Evolutionary conservation across 805 yeast genomes (phyloP).

Genomic region (Pichia rugopelliculosa): DNA sequence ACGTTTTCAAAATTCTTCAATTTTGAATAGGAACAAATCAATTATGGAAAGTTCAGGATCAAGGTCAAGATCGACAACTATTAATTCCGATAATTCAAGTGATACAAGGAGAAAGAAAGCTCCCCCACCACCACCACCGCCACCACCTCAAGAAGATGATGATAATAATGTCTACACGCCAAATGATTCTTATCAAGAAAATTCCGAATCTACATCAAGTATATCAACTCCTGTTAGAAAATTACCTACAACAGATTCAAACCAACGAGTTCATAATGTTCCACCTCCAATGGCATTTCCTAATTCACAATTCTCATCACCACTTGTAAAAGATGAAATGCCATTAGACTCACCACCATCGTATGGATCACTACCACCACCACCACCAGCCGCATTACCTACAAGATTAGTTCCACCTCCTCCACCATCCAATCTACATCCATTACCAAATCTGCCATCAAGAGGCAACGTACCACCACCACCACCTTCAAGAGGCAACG

Average conservation of each 20-base stretch:
- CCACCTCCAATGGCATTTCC: slow-evolving; percentile 15
- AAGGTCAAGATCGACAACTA: slow-evolving; percentile 13
- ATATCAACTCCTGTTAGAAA: not conserved
- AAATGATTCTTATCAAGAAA: slow-evolving; percentile 9
- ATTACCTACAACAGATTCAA: slow-evolving; percentile 1
- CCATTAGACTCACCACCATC: no score
- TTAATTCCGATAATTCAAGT: slow-evolving; percentile 6
- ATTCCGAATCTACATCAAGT: slow-evolving; percentile 11
- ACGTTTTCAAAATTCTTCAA: slow-evolving; percentile 31
- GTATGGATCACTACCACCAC: no score
- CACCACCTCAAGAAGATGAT: not conserved
- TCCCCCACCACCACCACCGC: slow-evolving; percentile 34
- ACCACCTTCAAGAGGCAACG: slow-evolving; percentile 21
- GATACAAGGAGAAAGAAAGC: slow-evolving; percentile 24
- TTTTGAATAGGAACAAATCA: not conserved
- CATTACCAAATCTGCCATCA: slow-evolving; percentile 8
- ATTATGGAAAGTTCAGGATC: not conserved
- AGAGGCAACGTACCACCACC: slow-evolving; percentile 21
- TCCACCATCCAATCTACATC: slow-evolving; percentile 18
- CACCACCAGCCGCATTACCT: slow-evolving; percentile 16
- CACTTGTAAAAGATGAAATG: no score
- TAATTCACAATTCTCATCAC: not conserved
- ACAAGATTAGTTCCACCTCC: slow-evolving; percentile 22
- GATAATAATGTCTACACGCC: slow-evolving; percentile 10
- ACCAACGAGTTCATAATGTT: slow-evolving; percentile 8